phyloP scores from a whole-genome alignment of 768 basidiomycete genomes.

The Hygrophorus russula region DNA sequence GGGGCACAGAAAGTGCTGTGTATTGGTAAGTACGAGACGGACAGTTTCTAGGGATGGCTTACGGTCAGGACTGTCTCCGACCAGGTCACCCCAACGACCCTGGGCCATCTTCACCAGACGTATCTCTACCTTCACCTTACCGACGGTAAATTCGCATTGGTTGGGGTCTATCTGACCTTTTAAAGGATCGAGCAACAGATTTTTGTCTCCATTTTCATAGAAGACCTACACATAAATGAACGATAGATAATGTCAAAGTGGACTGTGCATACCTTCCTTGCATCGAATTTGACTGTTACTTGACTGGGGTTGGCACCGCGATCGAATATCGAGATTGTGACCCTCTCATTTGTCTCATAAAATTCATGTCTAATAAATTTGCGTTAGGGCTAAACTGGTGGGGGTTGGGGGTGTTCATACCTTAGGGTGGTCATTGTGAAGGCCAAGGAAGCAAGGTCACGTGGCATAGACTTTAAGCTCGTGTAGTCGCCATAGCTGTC shows the following conservation, averaged over 20 bases:
- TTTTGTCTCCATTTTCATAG: constrained; percentile 61
- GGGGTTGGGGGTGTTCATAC: constrained; percentile 10
- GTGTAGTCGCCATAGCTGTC: too few species aligned
- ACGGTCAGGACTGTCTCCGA: constrained; percentile 73
- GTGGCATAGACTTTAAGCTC: constrained; percentile 6
- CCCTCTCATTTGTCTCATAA: constrained; percentile 73
- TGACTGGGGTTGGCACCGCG: constrained; percentile 56
- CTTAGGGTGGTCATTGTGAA: constrained; percentile 24
- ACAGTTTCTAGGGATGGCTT: constrained; percentile 17
- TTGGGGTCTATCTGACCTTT: constrained; percentile 69
- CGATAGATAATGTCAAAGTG: neutral
- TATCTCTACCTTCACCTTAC: constrained; percentile 85
- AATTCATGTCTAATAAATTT: constrained; percentile 62
- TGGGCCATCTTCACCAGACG: constrained; percentile 54
- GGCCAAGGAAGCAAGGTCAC: neutral
- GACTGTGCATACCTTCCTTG: constrained; percentile 39
- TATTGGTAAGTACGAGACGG: neutral
- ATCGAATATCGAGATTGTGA: constrained; percentile 72
- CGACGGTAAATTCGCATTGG: constrained; percentile 52
- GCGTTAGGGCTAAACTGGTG: neutral
- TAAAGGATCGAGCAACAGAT: constrained; percentile 66
- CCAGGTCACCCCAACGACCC: constrained; percentile 66
- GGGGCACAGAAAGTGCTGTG: constrained; percentile 17
- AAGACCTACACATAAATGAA: constrained; percentile 26
- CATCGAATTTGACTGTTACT: constrained; percentile 52